A percentile compares a stretch with the other conserved stretches of the same genome.
Evolutionary conservation across 805 yeast species (phyloP).

Genomic region (Crinitomyces ghanaensis): DNA sequence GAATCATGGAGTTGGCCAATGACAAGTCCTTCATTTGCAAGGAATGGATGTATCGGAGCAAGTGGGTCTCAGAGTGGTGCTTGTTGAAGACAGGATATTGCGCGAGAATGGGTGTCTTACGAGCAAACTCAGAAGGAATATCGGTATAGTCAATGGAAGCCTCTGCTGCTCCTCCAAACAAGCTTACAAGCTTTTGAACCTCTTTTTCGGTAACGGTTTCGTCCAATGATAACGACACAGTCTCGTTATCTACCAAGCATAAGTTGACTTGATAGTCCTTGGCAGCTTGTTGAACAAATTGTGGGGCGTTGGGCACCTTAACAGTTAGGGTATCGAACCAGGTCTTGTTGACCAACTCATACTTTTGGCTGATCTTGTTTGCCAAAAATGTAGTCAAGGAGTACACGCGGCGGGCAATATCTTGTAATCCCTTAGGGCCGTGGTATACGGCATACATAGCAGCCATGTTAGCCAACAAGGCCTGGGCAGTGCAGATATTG

Average conservation of each 20-base stretch:
- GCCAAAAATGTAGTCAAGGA: constrained; percentile 69
- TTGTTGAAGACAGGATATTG: constrained; percentile 69
- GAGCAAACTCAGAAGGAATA: constrained; percentile 27
- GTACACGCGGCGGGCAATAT: constrained; percentile 67
- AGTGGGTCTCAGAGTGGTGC: constrained; percentile 89
- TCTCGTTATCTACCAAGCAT: constrained; percentile 48
- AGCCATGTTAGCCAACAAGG: constrained; percentile 86
- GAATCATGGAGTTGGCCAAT: constrained; percentile 92
- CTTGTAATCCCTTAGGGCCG: constrained; percentile 75
- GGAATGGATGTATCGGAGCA: constrained; percentile 79
- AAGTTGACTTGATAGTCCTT: constrained; percentile 58
- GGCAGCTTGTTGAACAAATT: constrained; percentile 47
- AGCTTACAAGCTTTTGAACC: constrained; percentile 40
- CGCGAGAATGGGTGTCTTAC: constrained; percentile 31
- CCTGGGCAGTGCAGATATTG: constrained; percentile 97
- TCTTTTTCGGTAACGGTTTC: constrained; percentile 69
- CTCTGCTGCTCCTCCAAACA: constrained; percentile 38
- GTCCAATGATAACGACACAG: constrained; percentile 77
- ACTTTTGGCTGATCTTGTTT: constrained; percentile 35
- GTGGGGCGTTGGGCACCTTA: constrained; percentile 38
- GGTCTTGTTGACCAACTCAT: constrained; percentile 41
- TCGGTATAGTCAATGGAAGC: constrained; percentile 28
- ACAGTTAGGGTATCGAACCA: constrained; percentile 88
- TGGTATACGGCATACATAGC: constrained; percentile 95
- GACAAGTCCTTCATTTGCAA: constrained; percentile 85